Conservation (phyloP, 768 basidiomycete genomes). For the Tulasnella sp. region DNA sequence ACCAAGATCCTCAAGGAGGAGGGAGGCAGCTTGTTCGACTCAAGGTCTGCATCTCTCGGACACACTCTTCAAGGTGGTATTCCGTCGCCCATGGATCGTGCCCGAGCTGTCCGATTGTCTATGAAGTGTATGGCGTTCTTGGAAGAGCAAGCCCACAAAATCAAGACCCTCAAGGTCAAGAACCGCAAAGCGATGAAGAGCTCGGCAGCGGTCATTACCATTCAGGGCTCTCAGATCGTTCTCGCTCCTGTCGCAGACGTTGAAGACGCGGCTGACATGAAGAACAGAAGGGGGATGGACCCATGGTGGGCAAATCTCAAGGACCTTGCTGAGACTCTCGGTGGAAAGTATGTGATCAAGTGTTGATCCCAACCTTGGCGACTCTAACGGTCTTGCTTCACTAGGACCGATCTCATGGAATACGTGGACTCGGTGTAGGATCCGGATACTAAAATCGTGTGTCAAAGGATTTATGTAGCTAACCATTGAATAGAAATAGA, state of each 20-base stretch:
- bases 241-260: slow-evolving; percentile 83
- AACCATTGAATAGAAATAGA: neutral
- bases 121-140: slow-evolving; percentile 92
- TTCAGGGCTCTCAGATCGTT: slow-evolving; percentile 67
- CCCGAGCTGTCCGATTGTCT: slow-evolving; percentile 79
- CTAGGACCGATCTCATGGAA: slow-evolving; percentile 7
- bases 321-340: slow-evolving; percentile 62
- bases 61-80: slow-evolving; percentile 95
- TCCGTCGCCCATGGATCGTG: slow-evolving; percentile 89
- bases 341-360: slow-evolving; percentile 20
- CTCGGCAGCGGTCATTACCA: slow-evolving; percentile 81
- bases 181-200: slow-evolving; percentile 43
- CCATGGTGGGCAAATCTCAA: slow-evolving; percentile 68
- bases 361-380: neutral
- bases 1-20: slow-evolving; percentile 94
- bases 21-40: slow-evolving; percentile 84
- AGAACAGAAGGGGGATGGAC: slow-evolving; percentile 65
- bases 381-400: neutral
- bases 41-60: slow-evolving; percentile 89
- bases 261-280: slow-evolving; percentile 80
- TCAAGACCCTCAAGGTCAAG: slow-evolving; percentile 42
- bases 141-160: slow-evolving; percentile 46
- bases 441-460: neutral
- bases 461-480: neutral
- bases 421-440: neutral